These are phyloP conservation scores for Barnettozyma sp. DNA, from an alignment of 805 yeast genomes.

Conservation along the genomic window DNA sequence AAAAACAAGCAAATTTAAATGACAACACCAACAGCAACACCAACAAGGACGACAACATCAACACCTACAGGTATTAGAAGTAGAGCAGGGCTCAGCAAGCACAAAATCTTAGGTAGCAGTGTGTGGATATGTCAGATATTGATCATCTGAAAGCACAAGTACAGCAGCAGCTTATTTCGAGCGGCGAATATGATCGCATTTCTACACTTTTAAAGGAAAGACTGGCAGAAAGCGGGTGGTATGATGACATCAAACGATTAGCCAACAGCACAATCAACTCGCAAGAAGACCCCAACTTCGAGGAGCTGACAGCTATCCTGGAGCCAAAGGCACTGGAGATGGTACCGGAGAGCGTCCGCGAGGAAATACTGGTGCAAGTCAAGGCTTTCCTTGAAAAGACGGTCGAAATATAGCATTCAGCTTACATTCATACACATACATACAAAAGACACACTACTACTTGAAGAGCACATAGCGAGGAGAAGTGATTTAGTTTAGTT, in stretches of 20 bases:
- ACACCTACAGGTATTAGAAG: too few species aligned
- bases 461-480: not conserved
- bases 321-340: constrained; percentile 57
- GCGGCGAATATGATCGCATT: constrained; percentile 76
- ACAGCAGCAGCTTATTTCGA: constrained; percentile 60
- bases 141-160: constrained; percentile 46
- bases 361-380: constrained; percentile 52
- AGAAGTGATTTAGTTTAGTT: too few species aligned
- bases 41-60: too few species aligned
- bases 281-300: constrained; percentile 44
- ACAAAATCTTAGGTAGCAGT: too few species aligned
- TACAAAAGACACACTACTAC: not conserved
- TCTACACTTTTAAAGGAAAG: constrained; percentile 55
- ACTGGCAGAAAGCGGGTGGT: constrained; percentile 80
- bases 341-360: constrained; percentile 62
- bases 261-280: constrained; percentile 43
- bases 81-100: too few species aligned
- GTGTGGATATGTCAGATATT: constrained; percentile 6
- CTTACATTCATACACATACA: not conserved
- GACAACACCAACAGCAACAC: not conserved
- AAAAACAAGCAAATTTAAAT: not conserved
- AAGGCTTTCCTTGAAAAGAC: constrained; percentile 49
- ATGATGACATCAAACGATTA: constrained; percentile 57
- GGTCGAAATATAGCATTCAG: constrained; percentile 24
- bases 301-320: constrained; percentile 41